Conservation (phyloP, 441 rosid species). For the Pelargonium myrrhifolium region DNA sequence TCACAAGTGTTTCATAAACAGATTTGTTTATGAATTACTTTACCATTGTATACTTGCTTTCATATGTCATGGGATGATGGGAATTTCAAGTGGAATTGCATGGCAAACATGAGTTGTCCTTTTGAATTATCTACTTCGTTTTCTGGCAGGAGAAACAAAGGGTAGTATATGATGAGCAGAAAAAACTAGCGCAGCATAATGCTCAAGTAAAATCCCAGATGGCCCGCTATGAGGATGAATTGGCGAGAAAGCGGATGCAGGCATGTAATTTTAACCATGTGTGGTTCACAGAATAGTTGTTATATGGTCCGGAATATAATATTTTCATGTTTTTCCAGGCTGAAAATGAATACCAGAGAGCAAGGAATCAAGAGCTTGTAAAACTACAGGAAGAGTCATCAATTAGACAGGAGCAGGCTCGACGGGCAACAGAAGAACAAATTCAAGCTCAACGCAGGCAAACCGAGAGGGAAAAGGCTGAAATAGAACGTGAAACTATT, state of each 20-base stretch:
- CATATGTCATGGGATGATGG: background rate
- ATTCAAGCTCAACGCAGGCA: conserved; percentile 88
- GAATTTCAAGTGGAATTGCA: background rate
- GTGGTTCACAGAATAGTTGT: conserved; percentile 8
- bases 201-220: conserved; percentile 95
- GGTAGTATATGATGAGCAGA: conserved; percentile 88
- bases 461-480: conserved; percentile 95
- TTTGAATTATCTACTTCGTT: conserved; percentile 7
- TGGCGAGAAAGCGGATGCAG: conserved; percentile 98
- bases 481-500: conserved; percentile 69
- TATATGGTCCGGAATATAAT: conserved; percentile 16
- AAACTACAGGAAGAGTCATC: conserved; percentile 90
- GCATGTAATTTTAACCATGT: conserved; percentile 33
- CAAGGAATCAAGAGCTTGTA: conserved; percentile 90
- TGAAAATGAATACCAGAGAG: conserved; percentile 78
- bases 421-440: conserved; percentile 92
- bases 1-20: background rate
- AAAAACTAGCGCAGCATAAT: conserved; percentile 73
- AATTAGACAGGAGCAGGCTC: conserved; percentile 84
- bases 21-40: background rate
- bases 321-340: conserved; percentile 41
- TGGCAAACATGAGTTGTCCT: background rate
- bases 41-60: conserved; percentile 14
- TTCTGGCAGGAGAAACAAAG: conserved; percentile 77
- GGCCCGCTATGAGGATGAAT: conserved; percentile 88